phyloP scores from a whole-genome alignment of 768 basidiomycete genomes.

The Pisolithus albus region DNA sequence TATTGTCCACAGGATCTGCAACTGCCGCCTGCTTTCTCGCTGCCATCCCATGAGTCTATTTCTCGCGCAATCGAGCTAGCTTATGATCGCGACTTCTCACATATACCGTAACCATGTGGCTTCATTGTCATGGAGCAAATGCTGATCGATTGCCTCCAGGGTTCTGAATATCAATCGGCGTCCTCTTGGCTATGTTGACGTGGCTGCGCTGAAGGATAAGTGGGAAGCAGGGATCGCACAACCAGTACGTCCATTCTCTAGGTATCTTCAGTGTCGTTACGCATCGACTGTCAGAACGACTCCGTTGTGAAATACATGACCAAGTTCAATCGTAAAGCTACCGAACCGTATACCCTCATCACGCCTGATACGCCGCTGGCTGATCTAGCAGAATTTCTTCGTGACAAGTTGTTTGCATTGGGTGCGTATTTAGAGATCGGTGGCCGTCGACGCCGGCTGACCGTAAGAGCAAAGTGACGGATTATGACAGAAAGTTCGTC shows the following conservation, averaged over 20 bases:
- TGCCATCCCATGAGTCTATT: conserved; percentile 66
- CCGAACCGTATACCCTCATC: conserved; percentile 69
- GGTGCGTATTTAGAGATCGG: conserved; percentile 35
- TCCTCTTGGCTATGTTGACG: conserved; percentile 82
- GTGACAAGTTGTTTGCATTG: conserved; percentile 66
- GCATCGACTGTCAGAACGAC: conserved; percentile 47
- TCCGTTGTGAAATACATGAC: conserved; percentile 65
- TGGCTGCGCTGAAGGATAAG: conserved; percentile 62
- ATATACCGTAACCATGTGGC: conserved; percentile 64
- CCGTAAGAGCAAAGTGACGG: conserved; percentile 57
- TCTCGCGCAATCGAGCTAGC: conserved; percentile 77
- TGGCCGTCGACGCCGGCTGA: conserved; percentile 1
- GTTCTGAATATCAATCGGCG: conserved; percentile 66
- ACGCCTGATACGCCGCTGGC: conserved; percentile 73
- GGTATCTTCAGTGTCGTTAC: not conserved
- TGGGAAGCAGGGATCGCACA: conserved; percentile 72
- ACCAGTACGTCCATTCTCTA: conserved; percentile 43
- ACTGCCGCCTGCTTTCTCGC: conserved; percentile 80
- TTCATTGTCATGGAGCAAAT: not conserved
- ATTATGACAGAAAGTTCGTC: conserved; percentile 74
- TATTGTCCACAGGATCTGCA: conserved; percentile 53
- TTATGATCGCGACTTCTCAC: conserved; percentile 91
- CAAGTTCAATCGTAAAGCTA: conserved; percentile 60
- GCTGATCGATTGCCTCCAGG: conserved; percentile 31
- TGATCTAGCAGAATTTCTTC: conserved; percentile 77